Evolutionary conservation across 148 eudicot genomes (phyloP).

Genomic region (Pharnaceum exiguum): DNA sequence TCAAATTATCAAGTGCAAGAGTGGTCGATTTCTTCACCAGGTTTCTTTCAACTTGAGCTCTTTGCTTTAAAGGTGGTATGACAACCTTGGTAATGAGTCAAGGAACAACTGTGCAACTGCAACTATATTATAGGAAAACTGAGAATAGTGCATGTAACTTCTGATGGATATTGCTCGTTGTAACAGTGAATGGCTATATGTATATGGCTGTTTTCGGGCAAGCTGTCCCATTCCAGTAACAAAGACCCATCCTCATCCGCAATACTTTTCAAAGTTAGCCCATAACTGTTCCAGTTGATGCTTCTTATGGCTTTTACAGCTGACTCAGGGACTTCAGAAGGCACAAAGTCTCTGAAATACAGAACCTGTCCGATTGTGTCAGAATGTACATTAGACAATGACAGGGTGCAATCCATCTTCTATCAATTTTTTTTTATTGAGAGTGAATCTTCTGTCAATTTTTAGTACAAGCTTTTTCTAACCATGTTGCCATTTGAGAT

Average conservation of each 20-base stretch:
- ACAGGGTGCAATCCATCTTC: not conserved
- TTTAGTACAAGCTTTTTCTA: too few relatives aligned
- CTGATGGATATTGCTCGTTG: slow-evolving; percentile 68
- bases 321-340: slow-evolving; percentile 49
- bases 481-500: not conserved
- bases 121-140: slow-evolving; percentile 1
- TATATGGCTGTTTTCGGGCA: slow-evolving; percentile 53
- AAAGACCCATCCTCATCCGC: slow-evolving; percentile 44
- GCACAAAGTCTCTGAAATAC: slow-evolving; percentile 73
- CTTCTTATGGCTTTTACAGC: slow-evolving; percentile 55
- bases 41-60: slow-evolving; percentile 30
- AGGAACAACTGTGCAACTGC: slow-evolving; percentile 31
- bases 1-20: slow-evolving; percentile 71
- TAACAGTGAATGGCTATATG: slow-evolving; percentile 72
- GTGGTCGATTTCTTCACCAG: slow-evolving; percentile 59
- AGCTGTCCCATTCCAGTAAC: slow-evolving; percentile 75
- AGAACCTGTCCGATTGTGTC: slow-evolving; percentile 42
- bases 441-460: too few relatives aligned
- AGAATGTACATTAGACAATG: slow-evolving; percentile 11
- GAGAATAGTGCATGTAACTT: slow-evolving; percentile 9
- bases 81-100: slow-evolving; percentile 49
- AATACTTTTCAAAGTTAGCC: slow-evolving; percentile 45
- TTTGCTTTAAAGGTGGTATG: slow-evolving; percentile 29
- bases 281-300: slow-evolving; percentile 76
- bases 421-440: not conserved